These are phyloP conservation scores for Verticillium nonalfalfae DNA, from an alignment of 2,329 filamentous ascomycete species.

Conservation along the genomic window DNA sequence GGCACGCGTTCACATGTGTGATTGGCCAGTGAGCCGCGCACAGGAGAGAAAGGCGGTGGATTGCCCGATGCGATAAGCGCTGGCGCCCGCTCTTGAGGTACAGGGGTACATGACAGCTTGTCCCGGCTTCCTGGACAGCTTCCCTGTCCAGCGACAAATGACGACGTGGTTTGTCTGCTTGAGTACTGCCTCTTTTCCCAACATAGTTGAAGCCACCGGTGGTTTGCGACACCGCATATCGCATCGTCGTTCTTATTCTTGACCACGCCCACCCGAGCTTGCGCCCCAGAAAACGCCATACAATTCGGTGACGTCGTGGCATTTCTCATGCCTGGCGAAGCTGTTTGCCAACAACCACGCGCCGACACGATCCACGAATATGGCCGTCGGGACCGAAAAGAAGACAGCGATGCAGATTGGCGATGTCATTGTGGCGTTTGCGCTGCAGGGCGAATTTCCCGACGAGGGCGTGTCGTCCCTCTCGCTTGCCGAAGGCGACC, in stretches of 20 bases:
- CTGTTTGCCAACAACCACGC: neutral
- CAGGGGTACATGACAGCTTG: neutral
- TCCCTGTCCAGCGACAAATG: neutral
- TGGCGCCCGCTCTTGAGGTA: neutral
- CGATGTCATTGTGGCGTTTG: slow-evolving; percentile 32
- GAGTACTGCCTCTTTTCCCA: neutral
- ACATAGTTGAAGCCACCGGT: neutral
- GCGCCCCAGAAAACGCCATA: neutral
- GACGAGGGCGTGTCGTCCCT: slow-evolving; percentile 27
- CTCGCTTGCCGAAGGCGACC: slow-evolving; percentile 28
- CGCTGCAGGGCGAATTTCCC: slow-evolving; percentile 33
- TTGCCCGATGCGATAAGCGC: neutral
- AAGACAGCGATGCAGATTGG: slow-evolving; percentile 21
- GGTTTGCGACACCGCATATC: neutral
- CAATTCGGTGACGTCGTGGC: neutral
- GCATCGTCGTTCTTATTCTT: neutral
- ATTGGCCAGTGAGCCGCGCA: neutral
- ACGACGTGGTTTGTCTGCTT: neutral
- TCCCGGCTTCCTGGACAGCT: neutral
- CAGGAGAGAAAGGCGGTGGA: neutral
- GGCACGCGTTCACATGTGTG: neutral
- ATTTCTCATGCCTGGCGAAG: neutral
- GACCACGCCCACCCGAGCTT: neutral
- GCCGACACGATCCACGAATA: slow-evolving; percentile 3
- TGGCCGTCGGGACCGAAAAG: slow-evolving; percentile 23